phyloP scores from a whole-genome alignment of 2,329 filamentous ascomycete genomes.

The Apiospora arundinis region DNA sequence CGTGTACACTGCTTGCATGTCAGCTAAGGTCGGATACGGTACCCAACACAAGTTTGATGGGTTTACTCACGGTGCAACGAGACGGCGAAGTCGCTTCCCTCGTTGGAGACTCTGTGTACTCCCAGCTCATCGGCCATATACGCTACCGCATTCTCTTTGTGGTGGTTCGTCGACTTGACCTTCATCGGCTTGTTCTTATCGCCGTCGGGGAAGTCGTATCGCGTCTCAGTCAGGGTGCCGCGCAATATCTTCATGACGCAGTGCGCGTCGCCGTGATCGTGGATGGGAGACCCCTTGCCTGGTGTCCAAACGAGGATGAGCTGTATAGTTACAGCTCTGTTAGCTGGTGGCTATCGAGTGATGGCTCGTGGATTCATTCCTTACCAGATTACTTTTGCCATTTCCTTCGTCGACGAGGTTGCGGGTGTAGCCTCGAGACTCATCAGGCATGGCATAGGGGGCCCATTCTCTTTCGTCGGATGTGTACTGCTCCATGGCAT shows the following conservation, averaged over 20 bases:
- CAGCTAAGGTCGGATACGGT: conserved; percentile 30
- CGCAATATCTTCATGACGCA: conserved; percentile 91
- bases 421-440: conserved; percentile 76
- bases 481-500: conserved; percentile 76
- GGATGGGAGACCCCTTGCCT: conserved; percentile 81
- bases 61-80: conserved; percentile 73
- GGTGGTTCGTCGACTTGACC: conserved; percentile 70
- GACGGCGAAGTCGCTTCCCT: conserved; percentile 76
- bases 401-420: conserved; percentile 93
- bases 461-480: conserved; percentile 75
- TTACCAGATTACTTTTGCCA: conserved; percentile 63
- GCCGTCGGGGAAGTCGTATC: conserved; percentile 73
- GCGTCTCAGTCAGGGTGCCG: conserved; percentile 80
- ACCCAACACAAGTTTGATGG: conserved; percentile 19
- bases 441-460: conserved; percentile 76
- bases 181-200: conserved; percentile 61
- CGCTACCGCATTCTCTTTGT: conserved; percentile 75
- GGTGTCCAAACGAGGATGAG: conserved; percentile 90
- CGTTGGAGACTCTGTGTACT: conserved; percentile 82
- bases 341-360: conserved; percentile 25
- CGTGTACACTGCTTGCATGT: conserved; percentile 68
- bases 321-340: conserved; percentile 51
- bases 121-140: conserved; percentile 94
- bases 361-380: conserved; percentile 28
- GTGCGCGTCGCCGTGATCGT: conserved; percentile 88